Conservation (phyloP, 257 asterid genomes). For the Paraleonurus japonicus region DNA sequence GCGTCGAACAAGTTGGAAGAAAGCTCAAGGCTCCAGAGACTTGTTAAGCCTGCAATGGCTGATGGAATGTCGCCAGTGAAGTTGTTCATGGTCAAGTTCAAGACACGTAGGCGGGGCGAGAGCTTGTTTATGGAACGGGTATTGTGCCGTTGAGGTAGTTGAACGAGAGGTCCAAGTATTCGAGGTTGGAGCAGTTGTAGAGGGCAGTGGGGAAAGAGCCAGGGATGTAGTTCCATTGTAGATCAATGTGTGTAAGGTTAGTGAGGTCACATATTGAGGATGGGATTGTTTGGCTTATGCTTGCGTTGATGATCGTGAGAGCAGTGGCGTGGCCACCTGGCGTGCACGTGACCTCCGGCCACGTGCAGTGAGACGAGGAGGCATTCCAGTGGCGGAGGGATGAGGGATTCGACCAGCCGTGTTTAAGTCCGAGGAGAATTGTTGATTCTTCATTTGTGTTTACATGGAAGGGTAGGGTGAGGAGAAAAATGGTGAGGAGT, state of each 20-base stretch:
- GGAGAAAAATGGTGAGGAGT: conserved; percentile 31
- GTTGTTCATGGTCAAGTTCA: conserved; percentile 46
- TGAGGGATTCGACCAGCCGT: conserved; percentile 54
- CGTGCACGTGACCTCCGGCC: conserved; percentile 73
- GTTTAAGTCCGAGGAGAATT: conserved; percentile 54
- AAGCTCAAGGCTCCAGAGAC: conserved; percentile 41
- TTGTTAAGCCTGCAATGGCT: conserved; percentile 45
- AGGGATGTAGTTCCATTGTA: conserved; percentile 38
- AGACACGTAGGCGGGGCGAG: conserved; percentile 38
- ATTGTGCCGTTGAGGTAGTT: conserved; percentile 51
- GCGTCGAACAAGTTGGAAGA: conserved; percentile 39
- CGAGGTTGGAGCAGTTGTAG: conserved; percentile 48
- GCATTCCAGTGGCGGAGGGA: conserved; percentile 57
- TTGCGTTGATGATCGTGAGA: conserved; percentile 21
- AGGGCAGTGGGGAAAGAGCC: conserved; percentile 47
- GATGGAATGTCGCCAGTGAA: conserved; percentile 67
- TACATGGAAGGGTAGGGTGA: conserved; percentile 43
- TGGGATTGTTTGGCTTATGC: conserved; percentile 43
- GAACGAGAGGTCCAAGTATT: conserved; percentile 54
- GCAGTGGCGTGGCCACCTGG: conserved; percentile 42
- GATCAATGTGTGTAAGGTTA: conserved; percentile 46
- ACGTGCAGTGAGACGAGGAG: conserved; percentile 60
- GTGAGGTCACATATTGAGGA: conserved; percentile 51
- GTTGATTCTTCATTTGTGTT: conserved; percentile 54
- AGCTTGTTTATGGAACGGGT: conserved; percentile 45